Evolutionary conservation across 2,329 filamentous ascomycete species (phyloP), one percentile per base, ranked within the genome.

Genomic region (Hypoxylon sp.): DNA sequence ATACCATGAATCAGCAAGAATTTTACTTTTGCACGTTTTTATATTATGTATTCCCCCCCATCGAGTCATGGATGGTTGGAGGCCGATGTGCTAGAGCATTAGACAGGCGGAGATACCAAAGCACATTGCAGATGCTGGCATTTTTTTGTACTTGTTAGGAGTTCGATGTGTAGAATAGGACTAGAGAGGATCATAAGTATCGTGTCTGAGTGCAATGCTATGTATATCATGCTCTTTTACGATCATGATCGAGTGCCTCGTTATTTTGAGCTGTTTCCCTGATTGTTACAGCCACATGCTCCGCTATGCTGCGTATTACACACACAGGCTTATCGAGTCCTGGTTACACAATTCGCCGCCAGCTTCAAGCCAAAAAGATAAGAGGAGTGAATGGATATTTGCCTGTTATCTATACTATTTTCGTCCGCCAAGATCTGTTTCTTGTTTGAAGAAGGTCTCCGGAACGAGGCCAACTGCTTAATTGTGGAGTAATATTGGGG

Each of bases 81-180:
- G 37, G 59, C 52, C 31, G 27, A 39, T 56, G 31, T 67, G 44
- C 57, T 37, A 48, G 50, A 31, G 58, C 57, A 70, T 70, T 59
- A 63, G 61, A 61, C 52, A 17, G 67, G 53, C 61, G 35, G 58
- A 65, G 57, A 68, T 68, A 70, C 64, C 64, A 65, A 57, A 61
- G 39, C 46, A 56, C 53, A 54, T 58, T 52, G 29, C 44, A 46
- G 10, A 55, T 52, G 55, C 48, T 60, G 15, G 44, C 50, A 55
- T 59, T 31, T 63, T 63, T 31, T 63, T 63, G 44, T 57, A 65
- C 53, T 65, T 52, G 32, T 52, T 50, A 62, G 31, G 46, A 42
- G 54, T 55, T 44, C 2, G 39, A 31, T 51, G 48, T 55, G 32
- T 61, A 61, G 46, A 69, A 48, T 29, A 29, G 35, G 60, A 11